Percentiles rank a stretch among this genome's conserved stretches.
phyloP scores from a whole-genome alignment of 345 rosid genomes.

The Citrus glauca region DNA sequence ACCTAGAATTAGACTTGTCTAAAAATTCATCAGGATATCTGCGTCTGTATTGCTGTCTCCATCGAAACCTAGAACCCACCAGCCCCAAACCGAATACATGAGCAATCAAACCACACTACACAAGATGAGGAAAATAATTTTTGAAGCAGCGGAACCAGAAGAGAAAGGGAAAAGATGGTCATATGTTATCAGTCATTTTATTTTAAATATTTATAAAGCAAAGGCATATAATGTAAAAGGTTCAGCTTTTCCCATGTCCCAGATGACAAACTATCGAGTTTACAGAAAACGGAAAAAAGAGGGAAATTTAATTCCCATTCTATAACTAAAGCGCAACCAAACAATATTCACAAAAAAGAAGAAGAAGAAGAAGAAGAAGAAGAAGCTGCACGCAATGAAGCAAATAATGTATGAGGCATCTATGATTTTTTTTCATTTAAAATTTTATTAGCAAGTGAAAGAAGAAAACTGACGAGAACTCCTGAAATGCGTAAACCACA shows the following conservation, averaged over 20 bases:
- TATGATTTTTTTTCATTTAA: neutral
- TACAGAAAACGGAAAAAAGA: neutral
- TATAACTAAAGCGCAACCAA: neutral
- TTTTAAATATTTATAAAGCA: neutral
- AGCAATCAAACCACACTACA: neutral
- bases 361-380: too few species aligned
- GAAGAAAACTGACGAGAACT: slow-evolving; percentile 70
- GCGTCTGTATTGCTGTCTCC: slow-evolving; percentile 82
- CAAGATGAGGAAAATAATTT: neutral
- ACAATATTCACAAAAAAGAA: neutral
- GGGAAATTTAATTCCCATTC: neutral
- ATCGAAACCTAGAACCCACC: slow-evolving; percentile 58
- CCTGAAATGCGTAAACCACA: slow-evolving; percentile 79
- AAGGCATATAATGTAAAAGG: neutral
- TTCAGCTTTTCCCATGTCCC: neutral
- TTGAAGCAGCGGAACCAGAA: neutral
- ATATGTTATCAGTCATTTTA: neutral
- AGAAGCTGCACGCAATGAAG: too few species aligned
- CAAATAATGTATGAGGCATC: neutral
- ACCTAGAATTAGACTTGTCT: slow-evolving; percentile 85
- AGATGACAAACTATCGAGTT: neutral
- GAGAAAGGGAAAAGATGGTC: neutral
- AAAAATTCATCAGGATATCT: slow-evolving; percentile 90
- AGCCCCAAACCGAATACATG: neutral
- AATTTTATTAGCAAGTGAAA: neutral